Evolutionary conservation across 345 rosid species (phyloP).

Genomic region (Euphorbia lathyris): DNA sequence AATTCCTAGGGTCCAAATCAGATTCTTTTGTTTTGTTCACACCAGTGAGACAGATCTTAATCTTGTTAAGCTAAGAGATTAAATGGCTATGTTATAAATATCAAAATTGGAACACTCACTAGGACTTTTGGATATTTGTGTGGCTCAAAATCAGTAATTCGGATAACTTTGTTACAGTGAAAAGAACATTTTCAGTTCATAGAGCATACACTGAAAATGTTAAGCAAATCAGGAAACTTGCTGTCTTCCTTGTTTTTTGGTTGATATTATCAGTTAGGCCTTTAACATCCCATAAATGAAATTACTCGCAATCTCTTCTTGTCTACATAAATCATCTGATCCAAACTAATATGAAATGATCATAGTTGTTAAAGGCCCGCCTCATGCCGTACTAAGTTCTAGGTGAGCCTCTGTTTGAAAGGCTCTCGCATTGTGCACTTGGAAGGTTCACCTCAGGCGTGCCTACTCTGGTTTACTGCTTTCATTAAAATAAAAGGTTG

Average conservation of each 20-base stretch:
- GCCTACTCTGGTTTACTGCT: too few relatives aligned
- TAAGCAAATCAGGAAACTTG: background rate
- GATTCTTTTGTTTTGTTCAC: background rate
- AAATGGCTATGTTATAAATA: too few relatives aligned
- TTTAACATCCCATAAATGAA: background rate
- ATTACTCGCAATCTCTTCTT: background rate
- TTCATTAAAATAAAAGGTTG: too few relatives aligned
- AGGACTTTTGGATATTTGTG: background rate
- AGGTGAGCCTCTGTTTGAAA: too few relatives aligned
- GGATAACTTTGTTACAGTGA: slow-evolving; percentile 1
- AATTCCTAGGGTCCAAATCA: too few relatives aligned
- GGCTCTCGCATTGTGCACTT: too few relatives aligned
- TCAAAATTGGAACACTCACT: background rate
- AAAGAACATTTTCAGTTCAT: too few relatives aligned
- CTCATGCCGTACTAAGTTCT: too few relatives aligned
- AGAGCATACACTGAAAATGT: too few relatives aligned
- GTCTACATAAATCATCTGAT: background rate
- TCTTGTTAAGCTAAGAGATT: background rate
- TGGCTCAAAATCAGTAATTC: background rate
- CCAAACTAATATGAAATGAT: background rate
- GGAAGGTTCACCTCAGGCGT: too few relatives aligned
- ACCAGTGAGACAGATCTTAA: background rate
- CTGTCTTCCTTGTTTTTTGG: background rate
- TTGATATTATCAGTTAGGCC: background rate
- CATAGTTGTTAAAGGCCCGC: too few relatives aligned